Base-by-base conservation (phyloP, 805 yeast genomes). In the Wickerhamomyces hampshirensis region DNA sequence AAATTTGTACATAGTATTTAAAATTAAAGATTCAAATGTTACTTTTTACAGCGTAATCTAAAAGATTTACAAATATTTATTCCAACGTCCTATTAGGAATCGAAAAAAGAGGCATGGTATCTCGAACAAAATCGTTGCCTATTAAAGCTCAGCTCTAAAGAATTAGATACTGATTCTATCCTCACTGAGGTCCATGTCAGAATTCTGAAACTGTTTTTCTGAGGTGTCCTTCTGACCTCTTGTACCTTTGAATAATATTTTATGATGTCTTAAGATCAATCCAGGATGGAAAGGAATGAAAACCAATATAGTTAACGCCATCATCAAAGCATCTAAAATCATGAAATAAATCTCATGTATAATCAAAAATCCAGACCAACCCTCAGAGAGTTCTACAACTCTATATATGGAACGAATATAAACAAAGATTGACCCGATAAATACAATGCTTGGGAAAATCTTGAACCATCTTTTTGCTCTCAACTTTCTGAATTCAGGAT, bases 351-450 rank as follows among this genome's bases (percentile, higher is more conserved):
- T 57, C 53, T 82, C 87, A 36, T 72, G 75, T 3, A 68, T 63
- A 33, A 84, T 80, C 48, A 87, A 62, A 38, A 58, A 65, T 2
- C 95, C 91, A 6, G 52, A 40, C 83, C 89, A 85, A 13, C 91
- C 91, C 50, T 78, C 75, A 2, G 77, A 59, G 40, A 87, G 63
- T 58, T 87, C 95, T 26, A 74, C 68, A 19, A 84, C 69, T 52
- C 95, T 71, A 59, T 84, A 86, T 30, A 79, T 62, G 46, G 89
- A 81, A 51, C 96, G 71, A 18, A 75, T 63, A 43, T 72, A 78
- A 17, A 86, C 68, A 26, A 76, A 67, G 3, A 73, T 18, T 4
- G 75, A 73, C 1, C 81, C 63, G 4, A 59, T n/a, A 1, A 73
- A 51, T 14, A 79, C 51, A 1, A 64, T 71, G 6, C 62, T 18